phyloP scores from a whole-genome alignment of 352 stramenopile genomes.

The Globisporangium camurandrum region DNA sequence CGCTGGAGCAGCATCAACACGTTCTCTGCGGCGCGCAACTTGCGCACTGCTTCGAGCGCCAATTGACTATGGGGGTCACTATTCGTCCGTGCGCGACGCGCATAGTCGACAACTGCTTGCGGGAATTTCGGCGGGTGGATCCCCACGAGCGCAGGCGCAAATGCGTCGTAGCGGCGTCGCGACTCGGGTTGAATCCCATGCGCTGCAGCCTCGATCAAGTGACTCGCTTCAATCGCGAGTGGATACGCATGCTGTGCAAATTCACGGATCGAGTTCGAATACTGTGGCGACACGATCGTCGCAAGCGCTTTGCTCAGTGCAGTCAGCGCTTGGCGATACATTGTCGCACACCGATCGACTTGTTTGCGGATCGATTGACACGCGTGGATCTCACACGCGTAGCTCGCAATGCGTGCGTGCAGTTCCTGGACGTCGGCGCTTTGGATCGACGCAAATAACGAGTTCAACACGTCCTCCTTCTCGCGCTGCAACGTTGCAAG shows the following conservation, averaged over 20 bases:
- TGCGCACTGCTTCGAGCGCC: conserved; percentile 69
- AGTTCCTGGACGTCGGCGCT: conserved; percentile 64
- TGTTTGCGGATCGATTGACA: conserved; percentile 70
- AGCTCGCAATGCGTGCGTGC: conserved; percentile 63
- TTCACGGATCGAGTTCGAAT: conserved; percentile 64
- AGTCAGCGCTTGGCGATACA: conserved; percentile 73
- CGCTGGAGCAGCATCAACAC: conserved; percentile 76
- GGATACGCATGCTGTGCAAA: conserved; percentile 71
- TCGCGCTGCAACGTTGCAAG: conserved; percentile 54
- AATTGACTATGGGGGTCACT: conserved; percentile 30
- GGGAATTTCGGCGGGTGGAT: conserved; percentile 43
- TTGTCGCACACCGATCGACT: conserved; percentile 51
- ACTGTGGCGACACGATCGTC: conserved; percentile 60
- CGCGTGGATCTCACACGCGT: conserved; percentile 72
- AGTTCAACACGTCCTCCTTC: conserved; percentile 64
- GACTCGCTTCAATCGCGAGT: conserved; percentile 62
- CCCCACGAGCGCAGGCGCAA: conserved; percentile 38
- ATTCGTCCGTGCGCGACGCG: conserved; percentile 26
- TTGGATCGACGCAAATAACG: conserved; percentile 46
- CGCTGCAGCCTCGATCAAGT: conserved; percentile 61
- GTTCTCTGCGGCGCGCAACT: conserved; percentile 72
- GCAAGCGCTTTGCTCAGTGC: conserved; percentile 64
- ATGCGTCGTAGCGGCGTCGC: conserved; percentile 58
- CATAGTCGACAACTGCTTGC: conserved; percentile 35
- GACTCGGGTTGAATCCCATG: conserved; percentile 75